Base-by-base conservation (phyloP, 2,329 filamentous ascomycete species). In the Aspergillus persii region DNA sequence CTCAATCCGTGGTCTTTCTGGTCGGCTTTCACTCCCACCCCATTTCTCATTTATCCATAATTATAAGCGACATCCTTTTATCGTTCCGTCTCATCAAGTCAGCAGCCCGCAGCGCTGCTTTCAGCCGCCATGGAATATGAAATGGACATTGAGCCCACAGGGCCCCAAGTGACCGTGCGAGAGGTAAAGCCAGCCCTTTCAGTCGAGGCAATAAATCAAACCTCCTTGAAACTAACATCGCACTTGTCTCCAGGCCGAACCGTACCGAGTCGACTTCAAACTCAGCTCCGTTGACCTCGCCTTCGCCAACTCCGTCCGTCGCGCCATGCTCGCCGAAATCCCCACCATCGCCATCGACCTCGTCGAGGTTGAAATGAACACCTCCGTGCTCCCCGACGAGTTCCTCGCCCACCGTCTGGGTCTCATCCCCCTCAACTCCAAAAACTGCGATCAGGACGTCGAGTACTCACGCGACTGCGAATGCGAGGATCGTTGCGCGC, bases 311-410 rank as follows among this genome's bases (percentile, higher is more conserved):
- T 90, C 92, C 50, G 80, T 98, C 62, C 93, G 94, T 63, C 91
- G 94, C 72, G 84, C 92, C 60, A 94, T 98, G 80, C 88, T 96
- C 66, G 91, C 92, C 69, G 94, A 99, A 79, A 90, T 99, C 60
- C 93, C 94, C 9, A 97, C 92, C 27, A 88, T 98, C 69, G 93
- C 95, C 63, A 93, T 98, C 75, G 94, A 99, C 72, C 85, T 96
- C 12, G 93, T 98, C 63, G 92, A 98, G 76, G 88, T 99, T 65
- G 89, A 96, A 72, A 85, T 84, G 70, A 99, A 99, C 81, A 96
- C 90, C 59, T 96, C 93, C n/a, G 93, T 97, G 4, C 86, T 98
- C 12, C 91, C 94, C 61, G 94, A 99, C 77, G 94, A 99, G 77
- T 96, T 98, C 77, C 88, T 99, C 66, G 89, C 91, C 52, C 94